Percentiles rank a stretch among this genome's conserved stretches.
Conservation (phyloP, 164 flowering plant genomes). For the Piper betle region DNA sequence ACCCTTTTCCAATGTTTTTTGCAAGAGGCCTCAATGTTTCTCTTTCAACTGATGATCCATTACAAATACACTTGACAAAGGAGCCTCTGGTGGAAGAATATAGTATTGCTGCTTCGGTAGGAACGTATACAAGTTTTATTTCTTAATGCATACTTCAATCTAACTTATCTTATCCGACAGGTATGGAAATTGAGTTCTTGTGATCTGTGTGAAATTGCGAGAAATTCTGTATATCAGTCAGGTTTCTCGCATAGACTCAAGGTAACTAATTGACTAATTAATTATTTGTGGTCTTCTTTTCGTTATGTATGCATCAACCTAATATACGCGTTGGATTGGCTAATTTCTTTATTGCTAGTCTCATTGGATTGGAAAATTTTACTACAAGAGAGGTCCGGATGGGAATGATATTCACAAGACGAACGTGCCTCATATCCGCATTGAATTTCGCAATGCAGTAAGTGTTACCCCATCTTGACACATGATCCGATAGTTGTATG, state of each 20-base stretch:
- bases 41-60: constrained; percentile 94
- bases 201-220: constrained; percentile 93
- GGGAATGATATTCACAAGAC: constrained; percentile 94
- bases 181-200: constrained; percentile 95
- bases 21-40: constrained; percentile 90
- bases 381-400: constrained; percentile 85
- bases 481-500: too few species aligned
- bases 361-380: constrained; percentile 86
- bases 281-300: too few species aligned
- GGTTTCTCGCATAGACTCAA: constrained; percentile 93
- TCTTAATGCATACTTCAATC: neutral
- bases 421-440: constrained; percentile 91
- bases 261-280: constrained; percentile 23
- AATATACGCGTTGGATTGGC: neutral
- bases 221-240: constrained; percentile 88
- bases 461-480: constrained; percentile 1
- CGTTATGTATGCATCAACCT: too few species aligned
- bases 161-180: constrained; percentile 20
- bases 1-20: constrained; percentile 86
- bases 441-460: constrained; percentile 88
- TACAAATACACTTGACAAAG: constrained; percentile 94
- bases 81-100: constrained; percentile 97
- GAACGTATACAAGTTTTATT: constrained; percentile 13
- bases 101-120: constrained; percentile 95
- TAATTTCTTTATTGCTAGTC: constrained; percentile 28